Evolutionary conservation across 2,329 filamentous ascomycete species (phyloP), one percentile per base, ranked within the genome.

Genomic region (Nemania bipapillata): DNA sequence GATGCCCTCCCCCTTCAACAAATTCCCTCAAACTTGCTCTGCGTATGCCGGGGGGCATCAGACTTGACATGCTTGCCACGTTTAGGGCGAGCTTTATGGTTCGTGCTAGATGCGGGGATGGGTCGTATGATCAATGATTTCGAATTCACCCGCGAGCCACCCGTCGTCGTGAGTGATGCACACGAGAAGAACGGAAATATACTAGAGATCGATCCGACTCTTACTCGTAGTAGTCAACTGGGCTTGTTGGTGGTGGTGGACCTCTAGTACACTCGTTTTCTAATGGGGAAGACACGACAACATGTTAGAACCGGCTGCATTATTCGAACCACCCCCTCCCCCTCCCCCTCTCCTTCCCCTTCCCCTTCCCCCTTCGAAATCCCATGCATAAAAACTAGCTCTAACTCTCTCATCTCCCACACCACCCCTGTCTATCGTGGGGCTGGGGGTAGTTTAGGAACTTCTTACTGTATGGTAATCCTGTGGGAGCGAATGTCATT

Each of bases 361-460:
- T n/a, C n/a, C n/a, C n/a, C n/a, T n/a, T n/a, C n/a, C n/a, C n/a
- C n/a, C n/a, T n/a, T n/a, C n/a, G n/a, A n/a, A 37, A 50, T 37
- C 28, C 52, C 45, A n/a, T 42, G 35, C 22, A 35, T 52, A 17
- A 28, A 61, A 60, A 61, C 47, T 42, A 37, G 15, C 58, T 61
- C 58, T 53, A 61, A 61, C 7, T 42, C 47, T 42, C 58, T 61
- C 58, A n/a, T 42, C 15, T 53, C 32, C 49, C 49, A 12, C 3
- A 42, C 50, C 28, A 52, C 8, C 17, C 26, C 17, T 32, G 20
- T n/a, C 22, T 26, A 22, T 28, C 15, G 15, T 26, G 47, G 22
- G 20, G 12, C 20, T 12, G 24, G 8, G 28, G 47, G 28, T 22
- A 22, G 20, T 47, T 11, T 4, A 22, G 35, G 7, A 15, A 3